Evolutionary conservation across 352 stramenopile species (phyloP).

Genomic region (Globisporangium acanthophoron): DNA sequence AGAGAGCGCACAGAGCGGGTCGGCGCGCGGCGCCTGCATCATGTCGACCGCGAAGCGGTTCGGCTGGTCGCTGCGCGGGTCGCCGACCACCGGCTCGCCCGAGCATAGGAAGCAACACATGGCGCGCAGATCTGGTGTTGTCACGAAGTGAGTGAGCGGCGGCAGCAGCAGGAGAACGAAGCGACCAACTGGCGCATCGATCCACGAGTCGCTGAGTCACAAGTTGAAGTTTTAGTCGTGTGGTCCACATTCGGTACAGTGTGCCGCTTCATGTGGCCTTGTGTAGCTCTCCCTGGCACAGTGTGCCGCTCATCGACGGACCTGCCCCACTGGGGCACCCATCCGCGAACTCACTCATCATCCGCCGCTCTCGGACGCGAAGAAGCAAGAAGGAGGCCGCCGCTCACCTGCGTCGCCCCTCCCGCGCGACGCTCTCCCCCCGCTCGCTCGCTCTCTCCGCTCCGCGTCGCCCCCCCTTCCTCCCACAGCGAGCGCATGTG

Average conservation of each 20-base stretch:
- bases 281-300: not conserved
- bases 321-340: constrained; percentile 1
- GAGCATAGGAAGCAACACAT: constrained; percentile 74
- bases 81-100: constrained; percentile 54
- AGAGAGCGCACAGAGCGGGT: constrained; percentile 73
- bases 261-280: too few relatives aligned
- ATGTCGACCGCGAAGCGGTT: constrained; percentile 83
- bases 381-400: too few relatives aligned
- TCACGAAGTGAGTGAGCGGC: not conserved
- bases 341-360: constrained; percentile 10
- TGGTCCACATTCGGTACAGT: too few relatives aligned
- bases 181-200: too few relatives aligned
- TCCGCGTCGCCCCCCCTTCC: not conserved
- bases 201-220: too few relatives aligned
- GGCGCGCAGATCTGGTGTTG: not conserved
- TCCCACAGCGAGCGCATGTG: constrained; percentile 26
- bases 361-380: not conserved
- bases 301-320: constrained; percentile 2
- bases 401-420: too few relatives aligned
- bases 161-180: too few relatives aligned
- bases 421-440: too few relatives aligned
- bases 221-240: too few relatives aligned
- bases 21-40: constrained; percentile 79
- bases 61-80: constrained; percentile 63
- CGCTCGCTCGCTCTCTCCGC: not conserved